Evolutionary conservation across 768 basidiomycete species (phyloP), one percentile per base, ranked within the genome.

Genomic region (Tulasnella calospora): DNA sequence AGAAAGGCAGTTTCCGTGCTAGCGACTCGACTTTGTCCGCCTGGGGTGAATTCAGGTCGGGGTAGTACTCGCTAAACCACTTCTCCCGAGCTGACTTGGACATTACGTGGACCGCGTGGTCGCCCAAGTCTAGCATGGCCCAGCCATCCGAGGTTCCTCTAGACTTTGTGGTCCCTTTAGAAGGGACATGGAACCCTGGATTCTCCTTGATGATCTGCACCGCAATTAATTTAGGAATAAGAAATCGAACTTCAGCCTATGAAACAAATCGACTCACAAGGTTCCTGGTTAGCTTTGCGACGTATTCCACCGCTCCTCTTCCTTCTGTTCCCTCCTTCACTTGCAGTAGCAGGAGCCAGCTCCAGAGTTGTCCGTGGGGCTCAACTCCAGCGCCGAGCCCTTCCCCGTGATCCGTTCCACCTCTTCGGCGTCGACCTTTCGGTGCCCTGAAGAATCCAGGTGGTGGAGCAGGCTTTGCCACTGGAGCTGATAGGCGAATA

Each of bases 281-380:
- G 85, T 92, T 94, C 80, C 93, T 86, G 36, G 93, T 88, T 17
- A 89, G 83, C 72, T 92, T 87, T 67, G 92, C 88, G 51, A 94
- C 89, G 10, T 90, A 89, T 82, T 94, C 92, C 77, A 95, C 90
- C 1, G 90, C 89, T 8, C 93, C 94, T 81, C 91, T 88, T 77
- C 88, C 90, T 85, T 95, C 93, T 9, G 92, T 92, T 12, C 94
- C 94, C 81, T 94, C 92, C 83, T 94, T 95, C 73, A 95, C 92
- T 92, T 93, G 72, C 27, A 67, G 69, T 33, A 78, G 40, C 35
- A 80, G 76, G 19, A 74, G 27, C 79, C 79, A 80, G n/a, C 44
- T 74, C 79, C 79, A 80, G 19, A 80, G 38, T n/a, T 71, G 41
- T 1, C 77, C 71, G 15, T 46, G 30, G 30, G 76, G 12, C 85